Base-by-base conservation (phyloP, 441 rosid species). In the Biscutella laevigata region DNA sequence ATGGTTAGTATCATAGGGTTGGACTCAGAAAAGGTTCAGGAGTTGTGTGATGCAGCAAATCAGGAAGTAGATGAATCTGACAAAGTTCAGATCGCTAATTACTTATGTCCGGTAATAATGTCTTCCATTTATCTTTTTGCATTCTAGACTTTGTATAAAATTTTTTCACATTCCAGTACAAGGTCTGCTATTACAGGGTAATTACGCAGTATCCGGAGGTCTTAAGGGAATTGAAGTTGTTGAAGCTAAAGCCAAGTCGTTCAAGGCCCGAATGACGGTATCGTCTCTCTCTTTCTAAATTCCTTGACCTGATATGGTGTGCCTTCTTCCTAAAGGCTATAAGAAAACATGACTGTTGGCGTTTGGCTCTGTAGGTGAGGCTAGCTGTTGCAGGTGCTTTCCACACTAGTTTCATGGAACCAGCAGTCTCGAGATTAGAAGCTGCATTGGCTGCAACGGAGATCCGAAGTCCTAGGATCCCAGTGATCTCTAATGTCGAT, bases 171-270 rank as follows among this genome's bases (percentile, higher is more conserved):
- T 46, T 26, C 27, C 7, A 36, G 43, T 7, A 19, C 10, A 6
- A 2, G 0, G 4, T 65, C 33, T 50, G 36, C n/a, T 62, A 35
- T 70, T 53, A 36, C 42, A 88, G 99, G 97, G 99, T 25, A 94
- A 94, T 60, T 94, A 89, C 66, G 96, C 94, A 34, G 96, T 94
- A 3, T 94, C 97, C 54, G 99, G 97, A 25, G 99, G 97, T 53
- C 67, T 86, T 15, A 83, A 82, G 62, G 97, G 97, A 62, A 74
- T 88, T 25, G 97, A 94, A 69, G 94, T 69, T 49, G 88, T 94
- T 47, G 95, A 92, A 71, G 95, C 95, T 14, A 86, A 84, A 64
- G 97, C 97, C 0, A 92, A 92, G 71, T 86, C 90, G 15, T 88
- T 92, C 70, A 84, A 92, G 74, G 99, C 95, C 53, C 81, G 97